These are phyloP conservation scores for Chlamydomonas incerta DNA, from an alignment of 139 green algal genomes.

Conservation along the genomic window DNA sequence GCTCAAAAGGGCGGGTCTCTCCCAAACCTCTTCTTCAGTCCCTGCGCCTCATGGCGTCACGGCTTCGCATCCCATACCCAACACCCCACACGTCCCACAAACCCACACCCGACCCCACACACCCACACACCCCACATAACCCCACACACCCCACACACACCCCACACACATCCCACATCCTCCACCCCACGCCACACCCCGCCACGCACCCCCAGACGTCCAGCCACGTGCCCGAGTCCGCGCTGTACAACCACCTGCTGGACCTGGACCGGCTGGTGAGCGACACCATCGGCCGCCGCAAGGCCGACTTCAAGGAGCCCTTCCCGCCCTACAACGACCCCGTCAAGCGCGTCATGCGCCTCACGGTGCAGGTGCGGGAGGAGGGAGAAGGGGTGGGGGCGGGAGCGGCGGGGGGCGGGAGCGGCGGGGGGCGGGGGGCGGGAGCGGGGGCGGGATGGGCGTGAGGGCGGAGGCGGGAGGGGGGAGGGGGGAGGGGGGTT, in stretches of 20 bases:
- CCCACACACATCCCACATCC: neutral
- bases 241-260: constrained; percentile 71
- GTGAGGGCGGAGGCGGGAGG: neutral
- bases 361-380: constrained; percentile 11
- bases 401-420: no score
- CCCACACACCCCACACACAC: neutral
- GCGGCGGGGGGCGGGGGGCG: no score
- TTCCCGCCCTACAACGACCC: constrained; percentile 39
- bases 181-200: neutral
- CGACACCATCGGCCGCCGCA: constrained; percentile 68
- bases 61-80: no score
- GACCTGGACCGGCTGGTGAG: constrained; percentile 77
- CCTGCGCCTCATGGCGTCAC: no score
- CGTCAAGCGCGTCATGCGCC: constrained; percentile 19
- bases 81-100: no score
- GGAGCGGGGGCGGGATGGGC: neutral
- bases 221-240: constrained; percentile 72
- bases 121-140: no score
- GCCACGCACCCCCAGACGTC: constrained; percentile 27
- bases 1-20: no score
- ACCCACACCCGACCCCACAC: no score
- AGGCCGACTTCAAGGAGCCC: constrained; percentile 73
- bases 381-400: no score
- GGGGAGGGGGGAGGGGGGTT: neutral
- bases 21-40: neutral